Percentiles rank a stretch among this genome's conserved stretches.
Evolutionary conservation across 352 stramenopile genomes (phyloP).

Genomic region (Pythium rishiriense): DNA sequence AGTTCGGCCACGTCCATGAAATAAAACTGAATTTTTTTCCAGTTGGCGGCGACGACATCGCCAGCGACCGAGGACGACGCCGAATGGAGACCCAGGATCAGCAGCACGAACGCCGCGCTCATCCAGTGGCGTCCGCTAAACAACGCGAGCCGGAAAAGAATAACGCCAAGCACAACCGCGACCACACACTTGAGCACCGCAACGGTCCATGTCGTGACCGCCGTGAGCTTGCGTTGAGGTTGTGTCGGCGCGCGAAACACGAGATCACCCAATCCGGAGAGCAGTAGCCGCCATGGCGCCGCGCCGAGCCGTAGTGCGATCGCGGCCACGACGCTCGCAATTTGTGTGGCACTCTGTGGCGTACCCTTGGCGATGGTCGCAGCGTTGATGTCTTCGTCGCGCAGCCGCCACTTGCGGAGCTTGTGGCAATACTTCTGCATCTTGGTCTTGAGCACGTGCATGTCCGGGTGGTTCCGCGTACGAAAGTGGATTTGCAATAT

Average conservation of each 20-base stretch:
- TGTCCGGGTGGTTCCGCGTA: conserved; percentile 66
- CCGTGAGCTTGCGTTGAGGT: conserved; percentile 31
- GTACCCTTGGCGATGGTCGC: conserved; percentile 43
- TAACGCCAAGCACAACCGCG: conserved; percentile 37
- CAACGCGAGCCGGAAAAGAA: conserved; percentile 38
- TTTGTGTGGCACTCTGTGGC: conserved; percentile 44
- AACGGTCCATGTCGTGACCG: conserved; percentile 26
- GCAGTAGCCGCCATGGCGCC: conserved; percentile 41
- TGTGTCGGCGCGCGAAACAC: conserved; percentile 40
- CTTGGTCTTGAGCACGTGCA: conserved; percentile 65
- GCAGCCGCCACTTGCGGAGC: conserved; percentile 63
- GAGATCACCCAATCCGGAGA: conserved; percentile 52
- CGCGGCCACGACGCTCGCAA: conserved; percentile 47
- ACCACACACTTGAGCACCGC: conserved; percentile 39
- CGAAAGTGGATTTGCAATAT: conserved; percentile 80
- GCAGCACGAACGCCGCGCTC: conserved; percentile 26
- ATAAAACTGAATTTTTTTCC: conserved; percentile 78
- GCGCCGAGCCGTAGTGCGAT: conserved; percentile 42
- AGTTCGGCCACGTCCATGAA: conserved; percentile 62
- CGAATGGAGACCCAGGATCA: conserved; percentile 39
- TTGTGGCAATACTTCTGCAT: conserved; percentile 62
- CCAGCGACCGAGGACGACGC: conserved; percentile 37
- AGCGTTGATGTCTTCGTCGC: conserved; percentile 72
- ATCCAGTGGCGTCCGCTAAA: conserved; percentile 37
- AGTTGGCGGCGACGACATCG: conserved; percentile 52